Evolutionary conservation across 2,329 filamentous ascomycete genomes (phyloP), one percentile per base, ranked within the genome.

Genomic region (Alternaria triticimaculans): DNA sequence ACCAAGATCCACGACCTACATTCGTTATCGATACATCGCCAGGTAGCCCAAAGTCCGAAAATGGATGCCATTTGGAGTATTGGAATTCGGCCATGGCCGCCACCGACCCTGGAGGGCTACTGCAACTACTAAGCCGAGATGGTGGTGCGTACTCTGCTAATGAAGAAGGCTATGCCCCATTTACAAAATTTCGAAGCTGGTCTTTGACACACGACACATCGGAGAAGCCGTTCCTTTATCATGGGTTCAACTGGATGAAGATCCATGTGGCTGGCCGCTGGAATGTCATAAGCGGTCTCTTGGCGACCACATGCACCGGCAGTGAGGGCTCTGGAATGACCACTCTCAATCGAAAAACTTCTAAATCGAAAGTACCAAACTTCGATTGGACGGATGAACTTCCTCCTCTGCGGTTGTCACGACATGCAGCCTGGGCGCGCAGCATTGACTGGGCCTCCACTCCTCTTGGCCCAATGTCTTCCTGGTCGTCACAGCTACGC

Each of bases 371-470:
- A 21, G 18, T 44, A 4, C 33, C 64, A 5, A 69, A 62, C 9
- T 63, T 66, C 21, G 66, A 70, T 51, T 72, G 68, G 69, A 72
- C 69, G 0, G 60, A 65, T 30, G 64, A 67, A 3, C 18, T 65
- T 21, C 68, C 66, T n/a, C 66, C 68, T n/a, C 2, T 23, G n/a
- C 59, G 55, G 1, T 20, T 70, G 5, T 49, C 69, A 14, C 8
- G 59, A 28, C 66, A 70, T 53, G 55, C 58, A 15, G 44, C 58
- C 6, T 68, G 66, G 63, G 66, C 69, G n/a, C 86, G 90, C 26
- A 88, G 86, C 30, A 80, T 89, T 25, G 89, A 94, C 74, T 96
- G 92, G 92, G 85, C 85, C 3, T 81, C 85, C 0, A 95, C 92
- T 1, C 82, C 88, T 7, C 82, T 95, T 2, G 92, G 92, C 0